Evolutionary conservation across 2,329 filamentous ascomycete genomes (phyloP).

Genomic region (Pseudogymnoascus sp.): DNA sequence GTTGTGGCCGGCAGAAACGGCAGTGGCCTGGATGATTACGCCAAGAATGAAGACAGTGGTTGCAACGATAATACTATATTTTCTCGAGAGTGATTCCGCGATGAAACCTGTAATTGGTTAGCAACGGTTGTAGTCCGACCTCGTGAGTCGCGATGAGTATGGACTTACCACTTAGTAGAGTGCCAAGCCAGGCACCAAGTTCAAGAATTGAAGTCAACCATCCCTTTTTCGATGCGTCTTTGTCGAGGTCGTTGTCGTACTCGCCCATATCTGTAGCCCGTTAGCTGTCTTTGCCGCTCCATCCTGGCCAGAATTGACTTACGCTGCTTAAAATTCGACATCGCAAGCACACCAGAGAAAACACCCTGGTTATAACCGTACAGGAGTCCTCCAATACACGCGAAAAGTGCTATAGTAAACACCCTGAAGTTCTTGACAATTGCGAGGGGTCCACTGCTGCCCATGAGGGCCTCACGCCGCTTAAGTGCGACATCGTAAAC

Average conservation of each 20-base stretch:
- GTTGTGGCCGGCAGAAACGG: constrained; percentile 47
- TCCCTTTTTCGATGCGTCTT: constrained; percentile 47
- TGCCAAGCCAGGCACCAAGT: constrained; percentile 70
- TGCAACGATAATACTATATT: constrained; percentile 61
- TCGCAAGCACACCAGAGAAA: constrained; percentile 60
- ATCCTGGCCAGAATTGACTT: constrained; percentile 27
- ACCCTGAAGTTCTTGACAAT: constrained; percentile 54
- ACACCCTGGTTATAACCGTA: constrained; percentile 65
- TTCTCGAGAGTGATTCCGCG: constrained; percentile 62
- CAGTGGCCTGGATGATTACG: constrained; percentile 59
- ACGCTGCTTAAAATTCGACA: constrained; percentile 45
- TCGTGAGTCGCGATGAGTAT: background rate
- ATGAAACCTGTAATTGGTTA: constrained; percentile 38
- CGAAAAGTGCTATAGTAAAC: constrained; percentile 53
- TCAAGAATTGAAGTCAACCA: constrained; percentile 63
- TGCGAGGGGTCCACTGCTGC: constrained; percentile 42
- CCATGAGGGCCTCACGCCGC: constrained; percentile 47
- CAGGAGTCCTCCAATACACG: constrained; percentile 53
- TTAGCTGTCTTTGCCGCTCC: constrained; percentile 21
- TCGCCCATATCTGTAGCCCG: constrained; percentile 44
- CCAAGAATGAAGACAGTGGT: constrained; percentile 62
- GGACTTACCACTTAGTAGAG: constrained; percentile 44
- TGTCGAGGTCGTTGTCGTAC: constrained; percentile 39
- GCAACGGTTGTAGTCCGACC: background rate
- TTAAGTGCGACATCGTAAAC: constrained; percentile 45